Percentiles rank a stretch among this genome's conserved stretches.
phyloP scores from a whole-genome alignment of 169 alveolate species.

The Perkinsus olseni region DNA sequence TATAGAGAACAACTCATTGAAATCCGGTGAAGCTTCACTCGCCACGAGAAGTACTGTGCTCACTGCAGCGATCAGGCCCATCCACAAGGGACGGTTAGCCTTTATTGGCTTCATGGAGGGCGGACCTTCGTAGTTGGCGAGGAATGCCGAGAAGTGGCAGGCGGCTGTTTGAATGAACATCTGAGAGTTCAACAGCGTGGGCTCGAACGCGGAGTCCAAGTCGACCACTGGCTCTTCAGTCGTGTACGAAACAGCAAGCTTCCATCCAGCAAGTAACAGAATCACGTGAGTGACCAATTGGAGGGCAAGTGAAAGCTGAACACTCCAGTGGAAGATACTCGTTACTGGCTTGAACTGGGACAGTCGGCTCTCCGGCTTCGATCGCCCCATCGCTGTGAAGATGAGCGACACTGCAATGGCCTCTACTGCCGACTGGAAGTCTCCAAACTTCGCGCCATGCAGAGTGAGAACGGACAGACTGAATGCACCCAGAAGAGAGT shows the following conservation, averaged over 20 bases:
- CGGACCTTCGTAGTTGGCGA: conserved; percentile 72
- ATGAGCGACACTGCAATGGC: conserved; percentile 32
- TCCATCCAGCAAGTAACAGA: conserved; percentile 11
- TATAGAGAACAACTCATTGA: conserved; percentile 19
- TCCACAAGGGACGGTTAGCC: conserved; percentile 43
- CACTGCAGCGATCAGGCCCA: conserved; percentile 13
- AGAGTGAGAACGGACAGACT: conserved; percentile 84
- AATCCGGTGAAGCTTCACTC: conserved; percentile 13
- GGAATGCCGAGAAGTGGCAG: conserved; percentile 60
- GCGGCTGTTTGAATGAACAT: conserved; percentile 60
- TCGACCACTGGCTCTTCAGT: conserved; percentile 19
- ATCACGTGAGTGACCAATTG: neutral
- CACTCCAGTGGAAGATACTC: neutral
- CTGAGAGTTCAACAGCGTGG: conserved; percentile 70
- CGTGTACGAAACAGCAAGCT: neutral
- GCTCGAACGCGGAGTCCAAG: conserved; percentile 68
- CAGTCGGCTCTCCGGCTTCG: conserved; percentile 30
- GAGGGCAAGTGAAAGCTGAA: neutral
- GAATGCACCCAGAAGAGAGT: conserved; percentile 86
- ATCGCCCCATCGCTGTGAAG: conserved; percentile 47
- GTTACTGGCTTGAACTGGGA: conserved; percentile 36
- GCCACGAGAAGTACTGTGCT: conserved; percentile 9
- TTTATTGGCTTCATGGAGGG: conserved; percentile 65
- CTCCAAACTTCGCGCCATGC: conserved; percentile 95
- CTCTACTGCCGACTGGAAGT: conserved; percentile 82